These are phyloP conservation scores for Penicillium arizonense DNA, from an alignment of 495 filamentous ascomycete genomes.

Conservation along the genomic window DNA sequence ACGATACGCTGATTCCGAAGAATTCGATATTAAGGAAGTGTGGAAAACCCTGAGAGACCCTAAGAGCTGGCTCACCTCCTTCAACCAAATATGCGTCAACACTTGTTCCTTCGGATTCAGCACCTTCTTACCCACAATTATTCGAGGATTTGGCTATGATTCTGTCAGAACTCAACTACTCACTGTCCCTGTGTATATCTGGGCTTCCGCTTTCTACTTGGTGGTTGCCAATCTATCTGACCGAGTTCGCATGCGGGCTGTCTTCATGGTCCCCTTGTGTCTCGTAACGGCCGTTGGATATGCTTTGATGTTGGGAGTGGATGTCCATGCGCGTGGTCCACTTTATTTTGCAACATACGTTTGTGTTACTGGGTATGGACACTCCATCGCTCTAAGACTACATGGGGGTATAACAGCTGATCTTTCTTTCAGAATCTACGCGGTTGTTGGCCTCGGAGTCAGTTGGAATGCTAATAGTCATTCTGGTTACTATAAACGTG, in stretches of 20 bases:
- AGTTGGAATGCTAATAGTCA: conserved; percentile 18
- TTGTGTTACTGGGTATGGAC: conserved; percentile 16
- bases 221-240: conserved; percentile 14
- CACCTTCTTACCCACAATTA: conserved; percentile 18
- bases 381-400: not conserved
- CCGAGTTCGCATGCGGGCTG: conserved; percentile 13
- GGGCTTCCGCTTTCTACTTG: conserved; percentile 13
- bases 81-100: conserved; percentile 18
- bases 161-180: conserved; percentile 15
- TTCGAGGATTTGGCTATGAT: conserved; percentile 12
- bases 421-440: not conserved
- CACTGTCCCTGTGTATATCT: conserved; percentile 19
- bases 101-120: conserved; percentile 15
- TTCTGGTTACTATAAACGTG: conserved; percentile 15
- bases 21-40: conserved; percentile 14
- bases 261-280: conserved; percentile 15
- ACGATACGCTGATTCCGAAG: conserved; percentile 7
- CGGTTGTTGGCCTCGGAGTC: conserved; percentile 10
- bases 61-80: conserved; percentile 16
- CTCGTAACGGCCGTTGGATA: conserved; percentile 14
- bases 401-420: not conserved
- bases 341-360: conserved; percentile 18
- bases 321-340: conserved; percentile 10
- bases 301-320: conserved; percentile 12
- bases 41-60: conserved; percentile 12